A percentile compares a stretch with the other conserved stretches of the same genome.
phyloP scores from a whole-genome alignment of 495 filamentous ascomycete genomes.

The Neurospora pannonica region DNA sequence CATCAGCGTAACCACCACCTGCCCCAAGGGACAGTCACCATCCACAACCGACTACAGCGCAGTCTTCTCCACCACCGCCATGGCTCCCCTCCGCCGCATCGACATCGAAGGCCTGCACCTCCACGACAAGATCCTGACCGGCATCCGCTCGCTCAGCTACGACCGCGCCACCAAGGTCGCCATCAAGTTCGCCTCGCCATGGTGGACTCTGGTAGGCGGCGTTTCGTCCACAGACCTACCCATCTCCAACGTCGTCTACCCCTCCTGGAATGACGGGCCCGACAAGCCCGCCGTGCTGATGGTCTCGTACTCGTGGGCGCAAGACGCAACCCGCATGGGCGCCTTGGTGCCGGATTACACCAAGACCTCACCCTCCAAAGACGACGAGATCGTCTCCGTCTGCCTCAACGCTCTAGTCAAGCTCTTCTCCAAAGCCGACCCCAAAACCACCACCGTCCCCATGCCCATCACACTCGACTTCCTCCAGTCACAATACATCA shows the following conservation, averaged over 20 bases:
- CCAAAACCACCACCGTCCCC: constrained; percentile 2
- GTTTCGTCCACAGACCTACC: constrained; percentile 26
- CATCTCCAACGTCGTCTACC: constrained; percentile 34
- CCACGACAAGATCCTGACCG: constrained; percentile 11
- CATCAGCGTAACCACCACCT: background rate
- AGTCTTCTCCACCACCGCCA: constrained; percentile 22
- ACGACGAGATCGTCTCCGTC: constrained; percentile 3
- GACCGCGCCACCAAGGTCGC: constrained; percentile 24
- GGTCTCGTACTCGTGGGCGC: constrained; percentile 33
- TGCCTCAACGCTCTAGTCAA: constrained; percentile 6
- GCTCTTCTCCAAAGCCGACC: constrained; percentile 1
- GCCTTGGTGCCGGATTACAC: constrained; percentile 18
- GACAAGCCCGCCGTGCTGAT: constrained; percentile 28
- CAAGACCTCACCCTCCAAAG: constrained; percentile 15
- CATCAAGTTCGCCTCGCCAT: constrained; percentile 21
- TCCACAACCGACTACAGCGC: constrained; percentile 12
- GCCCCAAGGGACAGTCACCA: background rate
- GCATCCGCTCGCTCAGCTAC: constrained; percentile 22
- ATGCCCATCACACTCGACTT: constrained; percentile 3
- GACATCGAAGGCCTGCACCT: constrained; percentile 15
- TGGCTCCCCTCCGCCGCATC: constrained; percentile 21
- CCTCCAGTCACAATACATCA: constrained; percentile 11
- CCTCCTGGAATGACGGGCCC: constrained; percentile 28
- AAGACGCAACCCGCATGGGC: constrained; percentile 32
- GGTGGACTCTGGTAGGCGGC: constrained; percentile 29